These are phyloP conservation scores for Naganishia albida DNA, from an alignment of 1,284 basidiomycete genomes.

Conservation along the genomic window DNA sequence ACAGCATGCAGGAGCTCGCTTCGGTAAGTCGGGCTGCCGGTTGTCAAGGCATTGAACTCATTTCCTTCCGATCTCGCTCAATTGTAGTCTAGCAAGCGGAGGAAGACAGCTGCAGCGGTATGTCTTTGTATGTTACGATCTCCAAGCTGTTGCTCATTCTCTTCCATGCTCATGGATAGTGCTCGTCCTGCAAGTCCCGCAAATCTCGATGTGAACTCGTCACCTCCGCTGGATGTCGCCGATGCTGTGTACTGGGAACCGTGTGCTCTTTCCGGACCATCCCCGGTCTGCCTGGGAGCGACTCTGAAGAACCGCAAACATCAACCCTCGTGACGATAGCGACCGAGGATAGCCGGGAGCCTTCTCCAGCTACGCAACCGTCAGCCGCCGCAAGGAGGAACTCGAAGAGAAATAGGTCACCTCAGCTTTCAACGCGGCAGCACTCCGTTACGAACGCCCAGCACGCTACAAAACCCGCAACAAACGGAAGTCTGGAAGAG, in stretches of 20 bases:
- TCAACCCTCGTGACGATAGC: not conserved
- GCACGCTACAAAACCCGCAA: not conserved
- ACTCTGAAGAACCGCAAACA: not conserved
- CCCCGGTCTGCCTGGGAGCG: not conserved
- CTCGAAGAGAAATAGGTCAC: not conserved
- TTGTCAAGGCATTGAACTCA: not conserved
- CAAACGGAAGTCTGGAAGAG: constrained; percentile 5
- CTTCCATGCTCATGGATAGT: not conserved
- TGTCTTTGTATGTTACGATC: no score
- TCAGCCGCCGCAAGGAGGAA: not conserved
- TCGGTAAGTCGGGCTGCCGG: not conserved
- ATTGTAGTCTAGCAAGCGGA: constrained; percentile 15
- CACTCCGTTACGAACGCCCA: not conserved
- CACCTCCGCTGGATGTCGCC: constrained; percentile 26
- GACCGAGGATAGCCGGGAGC: not conserved
- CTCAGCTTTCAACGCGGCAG: not conserved
- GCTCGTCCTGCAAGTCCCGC: constrained; percentile 20
- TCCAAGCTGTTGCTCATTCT: no score
- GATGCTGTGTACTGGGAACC: constrained; percentile 25
- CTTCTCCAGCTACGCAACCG: not conserved
- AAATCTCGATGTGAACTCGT: constrained; percentile 26
- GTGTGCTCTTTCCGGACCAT: constrained; percentile 7
- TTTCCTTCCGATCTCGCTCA: not conserved
- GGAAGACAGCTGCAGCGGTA: constrained; percentile 20
- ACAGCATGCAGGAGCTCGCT: constrained; percentile 13